A percentile compares a stretch with the other conserved stretches of the same genome.
phyloP scores from a whole-genome alignment of 768 basidiomycete species.

The Tylopilus rubrobrunneus region DNA sequence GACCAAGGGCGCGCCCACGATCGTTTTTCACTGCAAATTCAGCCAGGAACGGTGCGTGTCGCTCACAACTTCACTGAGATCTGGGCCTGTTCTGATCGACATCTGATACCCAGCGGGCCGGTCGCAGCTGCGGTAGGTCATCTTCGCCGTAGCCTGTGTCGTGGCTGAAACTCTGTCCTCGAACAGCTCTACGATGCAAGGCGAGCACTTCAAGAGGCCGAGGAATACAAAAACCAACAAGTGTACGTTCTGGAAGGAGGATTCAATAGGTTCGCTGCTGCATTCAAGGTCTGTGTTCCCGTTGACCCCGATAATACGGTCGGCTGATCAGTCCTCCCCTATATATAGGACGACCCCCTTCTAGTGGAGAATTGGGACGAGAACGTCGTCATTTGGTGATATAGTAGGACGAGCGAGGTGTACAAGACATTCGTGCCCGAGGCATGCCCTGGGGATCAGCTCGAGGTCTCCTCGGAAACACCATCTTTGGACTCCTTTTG shows the following conservation, averaged over 20 bases:
- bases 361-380: slow-evolving; percentile 78
- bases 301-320: not conserved
- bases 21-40: slow-evolving; percentile 77
- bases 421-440: not conserved
- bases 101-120: slow-evolving; percentile 54
- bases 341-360: slow-evolving; percentile 52
- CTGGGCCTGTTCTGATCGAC: slow-evolving; percentile 5
- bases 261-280: slow-evolving; percentile 65
- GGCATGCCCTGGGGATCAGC: not conserved
- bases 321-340: slow-evolving; percentile 4
- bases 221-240: slow-evolving; percentile 46
- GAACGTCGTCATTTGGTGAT: slow-evolving; percentile 49
- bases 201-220: slow-evolving; percentile 41
- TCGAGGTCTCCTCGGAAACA: slow-evolving; percentile 7
- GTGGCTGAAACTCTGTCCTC: slow-evolving; percentile 1
- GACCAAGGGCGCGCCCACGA: slow-evolving; percentile 54
- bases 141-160: not conserved
- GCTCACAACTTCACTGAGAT: not conserved
- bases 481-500: slow-evolving; percentile 34
- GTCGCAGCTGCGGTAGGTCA: slow-evolving; percentile 65
- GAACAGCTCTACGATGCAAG: slow-evolving; percentile 65
- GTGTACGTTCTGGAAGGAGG: slow-evolving; percentile 69
- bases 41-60: slow-evolving; percentile 68
- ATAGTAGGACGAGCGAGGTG: slow-evolving; percentile 5
- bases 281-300: slow-evolving; percentile 53